Evolutionary conservation across 1,284 basidiomycete species (phyloP), one percentile per base, ranked within the genome.

Genomic region (Trichosporon asahii): DNA sequence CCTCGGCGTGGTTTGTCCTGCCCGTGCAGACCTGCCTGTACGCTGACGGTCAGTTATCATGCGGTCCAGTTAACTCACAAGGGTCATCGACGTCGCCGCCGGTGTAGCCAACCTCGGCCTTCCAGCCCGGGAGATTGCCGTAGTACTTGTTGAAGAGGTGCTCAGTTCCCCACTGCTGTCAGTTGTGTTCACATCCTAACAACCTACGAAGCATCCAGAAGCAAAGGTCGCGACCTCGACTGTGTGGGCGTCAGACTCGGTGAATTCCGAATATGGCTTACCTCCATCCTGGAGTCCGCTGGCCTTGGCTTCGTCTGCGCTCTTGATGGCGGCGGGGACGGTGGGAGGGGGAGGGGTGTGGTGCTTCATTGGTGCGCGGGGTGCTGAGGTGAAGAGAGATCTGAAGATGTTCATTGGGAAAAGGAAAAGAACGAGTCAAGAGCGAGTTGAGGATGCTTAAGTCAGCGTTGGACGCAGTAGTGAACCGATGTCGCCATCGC

Each of bases 1-100:
- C 91, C 84, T 99, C 96, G 3, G 96, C 96, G 80, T 98, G 94
- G 53, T 90, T 88, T 0, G 96, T 98, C 18, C 84, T 76, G 2
- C 94, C 95, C 6, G 87, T 85, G 83, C 94, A 95, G 21, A 98
- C 95, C 55, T 89, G 85, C 65, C 85, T 83, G 82, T 98, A 98
- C 67, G 85, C 84, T 76, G 49, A 1, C 8, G 35, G 55, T 68
- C 35, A 64, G 67, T 66, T 27, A 31, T 5, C 11, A 18, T 3
- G 12, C 27, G 6, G 7, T 4, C 25, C 2, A n/a, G 1, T n/a
- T 5, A 31, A 61, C 57, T 66, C 44, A 76, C 75, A 68, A 15
- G 76, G 76, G 21, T 75, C 68, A 11, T 85, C 82, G 0, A 82
- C 84, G 72, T 88, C 86, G 23, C 93, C 93, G 9, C 93, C 93